Evolutionary conservation across 768 basidiomycete species (phyloP).

Genomic region (Boletus fagicola): DNA sequence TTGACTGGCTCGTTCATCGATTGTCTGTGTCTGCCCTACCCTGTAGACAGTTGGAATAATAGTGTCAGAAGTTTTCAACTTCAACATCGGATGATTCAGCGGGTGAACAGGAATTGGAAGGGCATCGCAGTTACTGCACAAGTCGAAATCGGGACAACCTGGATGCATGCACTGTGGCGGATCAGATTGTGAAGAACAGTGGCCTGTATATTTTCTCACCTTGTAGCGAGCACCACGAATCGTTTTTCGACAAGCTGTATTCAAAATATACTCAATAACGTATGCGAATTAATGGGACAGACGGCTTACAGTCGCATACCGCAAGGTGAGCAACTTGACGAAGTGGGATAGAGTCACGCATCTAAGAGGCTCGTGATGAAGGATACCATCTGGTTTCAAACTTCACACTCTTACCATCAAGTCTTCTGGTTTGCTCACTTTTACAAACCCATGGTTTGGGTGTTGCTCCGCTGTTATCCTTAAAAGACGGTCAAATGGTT

Average conservation of each 20-base stretch:
- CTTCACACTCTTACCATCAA: conserved; percentile 49
- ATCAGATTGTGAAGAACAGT: conserved; percentile 3
- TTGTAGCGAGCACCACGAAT: conserved; percentile 74
- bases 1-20: background rate
- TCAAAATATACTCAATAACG: background rate
- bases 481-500: background rate
- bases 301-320: conserved; percentile 50
- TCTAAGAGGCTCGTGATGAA: conserved; percentile 20
- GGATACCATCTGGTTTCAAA: background rate
- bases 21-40: conserved; percentile 17
- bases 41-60: conserved; percentile 45
- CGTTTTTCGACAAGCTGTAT: conserved; percentile 42
- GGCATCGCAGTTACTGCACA: conserved; percentile 78
- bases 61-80: conserved; percentile 57
- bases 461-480: conserved; percentile 74
- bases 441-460: conserved; percentile 72
- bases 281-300: too few species aligned
- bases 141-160: conserved; percentile 75
- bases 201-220: conserved; percentile 36
- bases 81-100: conserved; percentile 65
- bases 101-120: conserved; percentile 78
- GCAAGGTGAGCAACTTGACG: conserved; percentile 47
- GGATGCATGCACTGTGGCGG: conserved; percentile 71
- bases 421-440: conserved; percentile 50
- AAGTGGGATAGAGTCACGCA: conserved; percentile 25